Conservation (phyloP, 768 basidiomycete species). For the Phylloporus sp. region DNA sequence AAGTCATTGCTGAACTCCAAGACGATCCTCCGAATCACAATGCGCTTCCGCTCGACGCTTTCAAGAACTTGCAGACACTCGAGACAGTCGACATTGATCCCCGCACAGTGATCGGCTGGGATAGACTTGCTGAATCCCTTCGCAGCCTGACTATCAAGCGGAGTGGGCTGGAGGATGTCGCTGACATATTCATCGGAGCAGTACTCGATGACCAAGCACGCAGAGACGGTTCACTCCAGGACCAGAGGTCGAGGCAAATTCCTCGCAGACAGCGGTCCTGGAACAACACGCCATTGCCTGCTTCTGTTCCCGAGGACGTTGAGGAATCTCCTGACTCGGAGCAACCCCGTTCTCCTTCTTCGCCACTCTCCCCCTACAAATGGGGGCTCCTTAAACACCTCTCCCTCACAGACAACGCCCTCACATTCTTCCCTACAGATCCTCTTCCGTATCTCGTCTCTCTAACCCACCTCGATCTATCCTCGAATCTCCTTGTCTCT, state of each 20-base stretch:
- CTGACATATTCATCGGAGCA: constrained; percentile 70
- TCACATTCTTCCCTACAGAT: constrained; percentile 75
- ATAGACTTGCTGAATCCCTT: constrained; percentile 65
- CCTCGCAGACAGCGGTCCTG: constrained; percentile 45
- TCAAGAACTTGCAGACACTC: constrained; percentile 79
- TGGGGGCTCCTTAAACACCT: constrained; percentile 78
- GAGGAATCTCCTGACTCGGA: constrained; percentile 25
- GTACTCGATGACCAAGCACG: constrained; percentile 73
- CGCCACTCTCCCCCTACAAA: constrained; percentile 52
- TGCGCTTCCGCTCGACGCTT: constrained; percentile 76
- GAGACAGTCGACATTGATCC: constrained; percentile 82
- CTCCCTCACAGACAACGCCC: constrained; percentile 72
- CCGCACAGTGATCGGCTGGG: constrained; percentile 79
- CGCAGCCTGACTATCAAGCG: constrained; percentile 70
- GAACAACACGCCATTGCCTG: constrained; percentile 48
- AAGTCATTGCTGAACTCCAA: constrained; percentile 63
- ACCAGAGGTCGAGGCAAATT: constrained; percentile 44
- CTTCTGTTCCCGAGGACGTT: constrained; percentile 52
- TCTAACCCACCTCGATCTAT: constrained; percentile 81
- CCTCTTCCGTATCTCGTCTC: constrained; percentile 64
- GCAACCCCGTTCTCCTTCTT: constrained; percentile 28
- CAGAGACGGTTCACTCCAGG: constrained; percentile 51
- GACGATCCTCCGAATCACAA: constrained; percentile 67
- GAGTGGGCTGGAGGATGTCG: constrained; percentile 79
- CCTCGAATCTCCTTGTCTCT: constrained; percentile 86